Percentiles rank a stretch among this genome's conserved stretches.
phyloP scores from a whole-genome alignment of 2,329 filamentous ascomycete genomes.

The Epichloe coenophiala region DNA sequence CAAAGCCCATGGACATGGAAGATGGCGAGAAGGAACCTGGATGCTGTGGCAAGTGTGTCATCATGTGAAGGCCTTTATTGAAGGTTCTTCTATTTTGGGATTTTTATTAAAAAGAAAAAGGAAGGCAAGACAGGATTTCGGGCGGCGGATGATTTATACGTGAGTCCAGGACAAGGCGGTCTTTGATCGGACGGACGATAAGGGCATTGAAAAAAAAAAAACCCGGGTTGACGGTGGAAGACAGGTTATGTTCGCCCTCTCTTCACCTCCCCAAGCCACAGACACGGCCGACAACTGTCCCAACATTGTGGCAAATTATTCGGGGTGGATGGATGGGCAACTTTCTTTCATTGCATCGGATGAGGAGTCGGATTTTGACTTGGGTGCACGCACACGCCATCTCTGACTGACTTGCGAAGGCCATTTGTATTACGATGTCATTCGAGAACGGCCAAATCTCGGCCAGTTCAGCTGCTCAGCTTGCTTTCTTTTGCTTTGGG shows the following conservation, averaged over 20 bases:
- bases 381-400: slow-evolving; percentile 12
- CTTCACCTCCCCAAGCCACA: background rate
- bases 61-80: slow-evolving; percentile 52
- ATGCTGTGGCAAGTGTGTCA: slow-evolving; percentile 75
- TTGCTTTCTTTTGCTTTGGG: background rate
- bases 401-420: slow-evolving; percentile 5
- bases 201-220: background rate
- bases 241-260: background rate
- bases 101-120: background rate
- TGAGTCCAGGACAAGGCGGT: background rate
- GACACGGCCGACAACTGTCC: slow-evolving; percentile 3
- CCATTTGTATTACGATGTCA: slow-evolving; percentile 4
- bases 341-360: slow-evolving; percentile 23
- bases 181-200: background rate
- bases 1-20: slow-evolving; percentile 68
- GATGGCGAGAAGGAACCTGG: slow-evolving; percentile 54
- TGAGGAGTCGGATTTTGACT: slow-evolving; percentile 25
- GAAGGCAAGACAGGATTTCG: background rate
- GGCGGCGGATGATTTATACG: background rate
- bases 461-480: slow-evolving; percentile 3
- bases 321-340: slow-evolving; percentile 9
- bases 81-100: background rate
- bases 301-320: background rate
- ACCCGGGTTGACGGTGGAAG: background rate
- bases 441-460: slow-evolving; percentile 1